Evolutionary conservation across 164 flowering plant species (phyloP).

Genomic region (Tinospora cordifolia): DNA sequence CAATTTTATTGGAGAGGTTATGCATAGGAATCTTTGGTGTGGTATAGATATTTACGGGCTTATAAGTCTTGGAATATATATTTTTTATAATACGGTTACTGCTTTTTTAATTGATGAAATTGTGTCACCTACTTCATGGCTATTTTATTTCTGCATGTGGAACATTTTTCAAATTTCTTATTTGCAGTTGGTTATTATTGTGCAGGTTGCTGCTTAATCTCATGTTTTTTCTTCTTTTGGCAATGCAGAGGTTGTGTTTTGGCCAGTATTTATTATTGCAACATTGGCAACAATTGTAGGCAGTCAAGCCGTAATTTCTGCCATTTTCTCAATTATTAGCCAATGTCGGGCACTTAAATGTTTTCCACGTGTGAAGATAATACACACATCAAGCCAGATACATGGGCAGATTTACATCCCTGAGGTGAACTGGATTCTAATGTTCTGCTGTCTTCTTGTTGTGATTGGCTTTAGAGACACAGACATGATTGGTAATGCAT

Average conservation of each 20-base stretch:
- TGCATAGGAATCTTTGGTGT: no score
- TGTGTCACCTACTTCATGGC: no score
- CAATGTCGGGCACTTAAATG: conserved; percentile 63
- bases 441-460: conserved; percentile 48
- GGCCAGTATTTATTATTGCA: conserved; percentile 58
- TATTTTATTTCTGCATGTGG: neutral
- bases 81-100: no score
- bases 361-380: conserved; percentile 61
- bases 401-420: conserved; percentile 79
- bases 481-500: conserved; percentile 50
- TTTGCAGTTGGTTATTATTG: neutral
- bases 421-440: conserved; percentile 62
- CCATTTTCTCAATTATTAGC: conserved; percentile 57
- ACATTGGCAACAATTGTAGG: conserved; percentile 61
- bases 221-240: conserved; percentile 3
- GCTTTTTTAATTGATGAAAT: no score
- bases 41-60: no score
- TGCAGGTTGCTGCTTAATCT: neutral
- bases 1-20: no score
- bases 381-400: conserved; percentile 57
- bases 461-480: conserved; percentile 49
- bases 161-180: neutral
- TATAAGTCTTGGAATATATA: no score
- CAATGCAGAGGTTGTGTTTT: conserved; percentile 28
- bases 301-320: conserved; percentile 66